These are phyloP conservation scores for Thalassiosira hispida DNA, from an alignment of 352 stramenopile species.

Conservation along the genomic window DNA sequence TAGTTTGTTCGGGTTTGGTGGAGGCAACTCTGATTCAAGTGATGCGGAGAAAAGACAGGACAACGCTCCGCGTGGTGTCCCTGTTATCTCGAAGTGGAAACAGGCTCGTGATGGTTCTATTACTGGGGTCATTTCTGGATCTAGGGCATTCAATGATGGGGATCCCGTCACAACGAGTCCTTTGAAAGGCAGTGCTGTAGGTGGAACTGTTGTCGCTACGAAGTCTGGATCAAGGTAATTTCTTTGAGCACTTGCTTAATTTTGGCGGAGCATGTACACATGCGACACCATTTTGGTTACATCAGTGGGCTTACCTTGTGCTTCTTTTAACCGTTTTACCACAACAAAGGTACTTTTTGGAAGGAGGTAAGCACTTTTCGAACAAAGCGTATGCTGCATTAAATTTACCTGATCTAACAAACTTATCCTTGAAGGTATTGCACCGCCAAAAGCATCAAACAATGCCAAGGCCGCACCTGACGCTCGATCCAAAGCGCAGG, in stretches of 20 bases:
- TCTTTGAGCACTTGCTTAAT: neutral
- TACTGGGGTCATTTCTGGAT: conserved; percentile 64
- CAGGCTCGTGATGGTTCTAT: conserved; percentile 73
- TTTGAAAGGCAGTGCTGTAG: conserved; percentile 47
- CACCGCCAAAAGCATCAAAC: neutral
- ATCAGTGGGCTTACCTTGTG: neutral
- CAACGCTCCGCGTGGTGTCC: conserved; percentile 57
- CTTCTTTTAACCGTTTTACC: neutral
- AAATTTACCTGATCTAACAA: neutral
- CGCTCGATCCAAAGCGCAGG: conserved; percentile 21
- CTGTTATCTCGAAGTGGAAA: conserved; percentile 63
- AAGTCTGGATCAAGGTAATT: conserved; percentile 50
- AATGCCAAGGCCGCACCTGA: conserved; percentile 34
- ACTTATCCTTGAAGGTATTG: neutral
- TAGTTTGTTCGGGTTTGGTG: conserved; percentile 49
- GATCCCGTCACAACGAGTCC: conserved; percentile 68
- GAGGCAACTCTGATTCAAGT: conserved; percentile 22
- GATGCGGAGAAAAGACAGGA: too few species aligned
- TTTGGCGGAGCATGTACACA: neutral
- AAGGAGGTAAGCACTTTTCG: conserved; percentile 25
- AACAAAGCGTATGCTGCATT: too few species aligned
- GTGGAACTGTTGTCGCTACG: conserved; percentile 45
- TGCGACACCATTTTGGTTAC: too few species aligned
- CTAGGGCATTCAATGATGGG: conserved; percentile 60
- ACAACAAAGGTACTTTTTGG: conserved; percentile 15